Base-by-base conservation (phyloP, 192 early-diverging fungal species). In the Podila clonocystis region DNA sequence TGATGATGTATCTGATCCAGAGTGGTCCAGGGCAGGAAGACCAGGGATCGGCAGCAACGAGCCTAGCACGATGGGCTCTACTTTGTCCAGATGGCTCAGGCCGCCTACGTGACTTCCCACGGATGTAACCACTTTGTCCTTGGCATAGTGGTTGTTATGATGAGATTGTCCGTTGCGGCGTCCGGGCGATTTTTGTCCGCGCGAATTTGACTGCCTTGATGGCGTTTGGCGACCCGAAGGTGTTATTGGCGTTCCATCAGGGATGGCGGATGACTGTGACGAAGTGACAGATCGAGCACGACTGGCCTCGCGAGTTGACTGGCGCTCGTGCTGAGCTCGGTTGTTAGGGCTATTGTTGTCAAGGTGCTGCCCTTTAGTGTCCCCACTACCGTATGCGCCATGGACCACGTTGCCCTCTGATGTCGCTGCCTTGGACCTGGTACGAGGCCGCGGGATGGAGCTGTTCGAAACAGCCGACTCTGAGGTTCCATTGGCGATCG, bases 101-200 rank as follows among this genome's bases (percentile, higher is more conserved):
- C 38, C 36, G n/a, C 63, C 29, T 0, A 58, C 62, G 24, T n/a
- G 33, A 11, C 62, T 33, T 20, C 5, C 31, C n/a, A 26, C 49
- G 0, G 26, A 24, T 5, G 26, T 24, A 60, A 29, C 29, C 29
- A 24, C 58, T 30, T 60, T 24, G 4, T 60, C 22, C 19, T 60
- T 24, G 29, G n/a, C 24, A 30, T 60, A 17, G 26, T 60, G 58
- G 5, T 13, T 60, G 5, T 60, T 19, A 2, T 52, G 15, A 52
- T 52, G 50, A 20, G 17, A n/a, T 8, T 52, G 50, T 52, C 50
- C 50, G n/a, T 52, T 52, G 55, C 70, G 64, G 31, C 75, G 68
- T 29, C 75, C 75, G 24, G 75, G 75, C 5, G 75, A 79, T 63
- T 52, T 50, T 33, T 67, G 69, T 31, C 58, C 50, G 28, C 74